phyloP scores from a whole-genome alignment of 305 asterid genomes.

The Ilex paraguariensis region DNA sequence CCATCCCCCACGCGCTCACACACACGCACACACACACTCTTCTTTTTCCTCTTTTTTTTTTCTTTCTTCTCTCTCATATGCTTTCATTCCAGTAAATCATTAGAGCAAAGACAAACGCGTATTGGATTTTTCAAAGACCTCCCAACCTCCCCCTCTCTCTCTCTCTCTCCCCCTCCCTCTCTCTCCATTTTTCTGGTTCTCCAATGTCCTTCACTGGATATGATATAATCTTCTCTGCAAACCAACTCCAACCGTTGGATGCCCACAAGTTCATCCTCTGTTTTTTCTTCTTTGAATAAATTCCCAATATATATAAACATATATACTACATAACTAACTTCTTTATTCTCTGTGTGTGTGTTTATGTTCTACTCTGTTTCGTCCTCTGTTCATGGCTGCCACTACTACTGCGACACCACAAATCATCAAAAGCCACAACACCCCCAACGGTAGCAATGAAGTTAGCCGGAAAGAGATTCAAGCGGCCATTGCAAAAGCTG shows the following conservation, averaged over 20 bases:
- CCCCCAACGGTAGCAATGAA: conserved; percentile 19
- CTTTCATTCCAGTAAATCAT: conserved; percentile 35
- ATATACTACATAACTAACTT: not conserved
- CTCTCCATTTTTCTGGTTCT: conserved; percentile 35
- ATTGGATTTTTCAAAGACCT: conserved; percentile 16
- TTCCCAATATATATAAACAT: conserved; percentile 2
- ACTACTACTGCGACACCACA: conserved; percentile 23
- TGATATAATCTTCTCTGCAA: conserved; percentile 24
- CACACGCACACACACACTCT: not conserved
- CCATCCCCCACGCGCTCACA: no score
- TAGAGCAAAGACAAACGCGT: conserved; percentile 34
- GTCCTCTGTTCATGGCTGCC: conserved; percentile 22
- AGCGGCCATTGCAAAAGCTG: conserved; percentile 80
- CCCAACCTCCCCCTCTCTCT: not conserved
- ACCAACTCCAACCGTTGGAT: conserved; percentile 38
- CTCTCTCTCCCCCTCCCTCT: conserved; percentile 11
- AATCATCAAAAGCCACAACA: conserved; percentile 8
- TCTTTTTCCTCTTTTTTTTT: no score
- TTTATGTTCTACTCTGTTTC: conserved; percentile 4
- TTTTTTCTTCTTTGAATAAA: conserved; percentile 12
- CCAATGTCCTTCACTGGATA: conserved; percentile 38
- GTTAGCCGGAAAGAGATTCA: conserved; percentile 52
- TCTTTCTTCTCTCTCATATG: conserved; percentile 35
- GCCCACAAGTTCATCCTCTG: conserved; percentile 18
- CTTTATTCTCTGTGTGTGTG: conserved; percentile 4